Percentiles rank a stretch among this genome's conserved stretches.
These are phyloP conservation scores for Ascochyta lentis DNA, from an alignment of 2,329 filamentous ascomycete genomes.

Conservation along the genomic window DNA sequence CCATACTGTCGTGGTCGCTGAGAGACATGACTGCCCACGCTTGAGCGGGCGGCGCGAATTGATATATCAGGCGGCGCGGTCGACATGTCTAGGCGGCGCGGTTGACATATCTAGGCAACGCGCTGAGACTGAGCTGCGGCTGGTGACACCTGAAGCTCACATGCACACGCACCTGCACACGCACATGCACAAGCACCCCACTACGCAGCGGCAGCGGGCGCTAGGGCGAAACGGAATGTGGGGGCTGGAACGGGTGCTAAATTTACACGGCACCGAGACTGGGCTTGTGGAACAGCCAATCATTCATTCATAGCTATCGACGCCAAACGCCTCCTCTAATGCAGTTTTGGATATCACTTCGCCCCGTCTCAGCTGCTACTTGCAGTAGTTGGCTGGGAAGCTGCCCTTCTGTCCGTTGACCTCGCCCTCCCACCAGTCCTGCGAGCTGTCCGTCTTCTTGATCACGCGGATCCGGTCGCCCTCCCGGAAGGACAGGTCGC, in stretches of 20 bases:
- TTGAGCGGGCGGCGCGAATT: background rate
- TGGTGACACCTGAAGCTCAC: background rate
- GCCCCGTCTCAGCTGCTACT: slow-evolving; percentile 33
- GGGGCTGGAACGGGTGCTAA: background rate
- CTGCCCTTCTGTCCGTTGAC: slow-evolving; percentile 70
- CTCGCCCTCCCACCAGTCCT: slow-evolving; percentile 91
- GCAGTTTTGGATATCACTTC: slow-evolving; percentile 32
- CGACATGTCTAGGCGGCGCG: background rate
- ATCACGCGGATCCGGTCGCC: slow-evolving; percentile 79
- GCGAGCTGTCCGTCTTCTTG: slow-evolving; percentile 78
- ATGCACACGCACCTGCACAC: background rate
- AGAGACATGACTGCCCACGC: background rate
- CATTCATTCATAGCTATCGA: background rate
- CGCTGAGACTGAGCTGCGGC: slow-evolving; percentile 6
- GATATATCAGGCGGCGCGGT: no score
- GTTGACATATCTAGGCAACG: background rate
- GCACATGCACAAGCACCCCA: background rate
- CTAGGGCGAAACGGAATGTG: background rate
- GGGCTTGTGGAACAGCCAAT: background rate
- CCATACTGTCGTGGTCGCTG: slow-evolving; percentile 20
- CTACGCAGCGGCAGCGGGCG: background rate
- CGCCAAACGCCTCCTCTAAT: slow-evolving; percentile 28
- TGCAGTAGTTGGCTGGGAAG: slow-evolving; percentile 86
- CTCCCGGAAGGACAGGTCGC: slow-evolving; percentile 76
- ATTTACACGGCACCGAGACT: background rate